phyloP scores from a whole-genome alignment of 225 moss, liverwort and hornwort species.

The Sphagnum tenellum region DNA sequence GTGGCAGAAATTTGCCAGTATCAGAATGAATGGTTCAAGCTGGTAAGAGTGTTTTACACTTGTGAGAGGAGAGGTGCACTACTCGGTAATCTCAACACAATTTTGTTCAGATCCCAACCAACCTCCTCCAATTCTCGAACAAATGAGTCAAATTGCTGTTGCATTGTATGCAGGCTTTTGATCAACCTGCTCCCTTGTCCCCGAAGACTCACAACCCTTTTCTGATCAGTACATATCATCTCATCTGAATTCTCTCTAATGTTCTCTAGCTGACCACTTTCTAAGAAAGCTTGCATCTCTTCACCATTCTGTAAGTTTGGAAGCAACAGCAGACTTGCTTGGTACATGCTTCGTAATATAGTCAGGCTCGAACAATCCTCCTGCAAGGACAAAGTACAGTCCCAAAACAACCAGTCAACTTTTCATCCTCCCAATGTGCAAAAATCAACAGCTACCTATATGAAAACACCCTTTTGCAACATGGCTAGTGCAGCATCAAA shows the following conservation, averaged over 20 bases:
- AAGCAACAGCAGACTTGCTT: slow-evolving; percentile 29
- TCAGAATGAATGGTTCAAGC: too few relatives aligned
- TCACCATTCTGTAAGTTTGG: not conserved
- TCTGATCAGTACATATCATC: not conserved
- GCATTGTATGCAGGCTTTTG: slow-evolving; percentile 21
- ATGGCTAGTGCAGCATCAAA: too few relatives aligned
- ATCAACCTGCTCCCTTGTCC: slow-evolving; percentile 7
- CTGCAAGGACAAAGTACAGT: slow-evolving; percentile 5
- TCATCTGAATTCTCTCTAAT: not conserved
- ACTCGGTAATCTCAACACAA: slow-evolving; percentile 26
- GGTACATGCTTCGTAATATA: slow-evolving; percentile 37
- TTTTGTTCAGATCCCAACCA: slow-evolving; percentile 29
- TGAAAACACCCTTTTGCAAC: too few relatives aligned
- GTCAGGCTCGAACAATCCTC: slow-evolving; percentile 22
- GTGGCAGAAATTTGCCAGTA: too few relatives aligned
- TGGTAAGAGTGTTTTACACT: not conserved
- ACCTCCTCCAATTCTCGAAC: slow-evolving; percentile 15
- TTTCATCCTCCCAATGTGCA: not conserved
- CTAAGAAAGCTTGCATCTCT: not conserved
- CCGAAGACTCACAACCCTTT: too few relatives aligned
- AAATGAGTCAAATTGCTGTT: slow-evolving; percentile 21
- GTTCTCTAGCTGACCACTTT: not conserved
- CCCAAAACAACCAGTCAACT: not conserved
- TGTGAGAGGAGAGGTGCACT: slow-evolving; percentile 11
- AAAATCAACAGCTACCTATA: too few relatives aligned